These are phyloP conservation scores for Komagataella populi DNA, from an alignment of 805 yeast genomes.

Conservation along the genomic window DNA sequence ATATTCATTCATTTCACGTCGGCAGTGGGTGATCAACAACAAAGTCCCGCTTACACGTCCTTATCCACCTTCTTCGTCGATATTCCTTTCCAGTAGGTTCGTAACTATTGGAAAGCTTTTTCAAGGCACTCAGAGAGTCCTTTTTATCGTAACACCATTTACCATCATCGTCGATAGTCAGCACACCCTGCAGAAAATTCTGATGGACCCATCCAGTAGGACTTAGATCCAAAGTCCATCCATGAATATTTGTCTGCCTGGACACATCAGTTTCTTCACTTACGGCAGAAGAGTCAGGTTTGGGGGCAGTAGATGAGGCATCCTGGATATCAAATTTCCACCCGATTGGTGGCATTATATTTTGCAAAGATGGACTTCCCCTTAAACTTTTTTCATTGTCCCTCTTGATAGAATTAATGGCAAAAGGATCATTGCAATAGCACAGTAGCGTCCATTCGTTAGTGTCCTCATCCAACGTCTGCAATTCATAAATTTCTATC, in stretches of 20 bases:
- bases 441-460: slow-evolving; percentile 57
- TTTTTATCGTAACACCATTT: slow-evolving; percentile 75
- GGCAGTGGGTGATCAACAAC: slow-evolving; percentile 1
- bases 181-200: slow-evolving; percentile 34
- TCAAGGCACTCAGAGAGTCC: neutral
- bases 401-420: slow-evolving; percentile 30
- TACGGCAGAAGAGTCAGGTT: slow-evolving; percentile 6
- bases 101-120: neutral
- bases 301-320: neutral
- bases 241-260: slow-evolving; percentile 10
- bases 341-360: slow-evolving; percentile 41
- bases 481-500: slow-evolving; percentile 60
- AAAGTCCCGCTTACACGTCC: slow-evolving; percentile 21
- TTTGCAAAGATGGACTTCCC: slow-evolving; percentile 17
- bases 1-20: neutral
- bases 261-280: slow-evolving; percentile 7
- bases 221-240: slow-evolving; percentile 57
- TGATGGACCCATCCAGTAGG: slow-evolving; percentile 51
- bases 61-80: slow-evolving; percentile 59
- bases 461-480: slow-evolving; percentile 29
- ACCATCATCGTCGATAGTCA: slow-evolving; percentile 54
- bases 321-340: slow-evolving; percentile 32
- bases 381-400: slow-evolving; percentile 13
- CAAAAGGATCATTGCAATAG: slow-evolving; percentile 38
- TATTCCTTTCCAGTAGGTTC: slow-evolving; percentile 24